Percentiles rank a stretch among this genome's conserved stretches.
Evolutionary conservation across 169 alveolate genomes (phyloP).

Genomic region (Plasmodium chabaudi): DNA sequence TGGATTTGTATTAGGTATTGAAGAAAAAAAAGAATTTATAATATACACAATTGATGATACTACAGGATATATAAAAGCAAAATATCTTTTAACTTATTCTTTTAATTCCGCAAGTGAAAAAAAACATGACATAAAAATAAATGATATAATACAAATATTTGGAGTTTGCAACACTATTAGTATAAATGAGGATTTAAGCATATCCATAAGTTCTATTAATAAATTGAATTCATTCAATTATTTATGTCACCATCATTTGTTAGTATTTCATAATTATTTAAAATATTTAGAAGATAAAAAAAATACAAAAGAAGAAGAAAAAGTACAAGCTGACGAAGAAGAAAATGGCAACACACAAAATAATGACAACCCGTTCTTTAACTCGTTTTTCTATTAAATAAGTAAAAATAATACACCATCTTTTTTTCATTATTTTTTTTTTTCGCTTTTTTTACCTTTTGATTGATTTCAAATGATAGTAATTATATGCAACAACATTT

Average conservation of each 20-base stretch:
- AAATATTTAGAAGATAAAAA: conserved; percentile 53
- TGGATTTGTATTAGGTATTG: conserved; percentile 68
- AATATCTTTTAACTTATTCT: conserved; percentile 61
- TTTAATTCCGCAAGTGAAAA: conserved; percentile 24
- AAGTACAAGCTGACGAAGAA: conserved; percentile 22
- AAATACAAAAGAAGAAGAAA: conserved; percentile 40
- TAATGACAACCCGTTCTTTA: conserved; percentile 46
- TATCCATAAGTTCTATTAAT: conserved; percentile 60
- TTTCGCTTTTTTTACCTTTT: background rate
- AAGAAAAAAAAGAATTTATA: conserved; percentile 71
- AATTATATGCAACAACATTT: too few relatives aligned
- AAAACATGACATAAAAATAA: conserved; percentile 39
- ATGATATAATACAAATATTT: conserved; percentile 62
- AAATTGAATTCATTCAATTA: conserved; percentile 60
- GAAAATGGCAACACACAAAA: conserved; percentile 6
- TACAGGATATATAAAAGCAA: conserved; percentile 75
- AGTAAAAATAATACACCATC: background rate
- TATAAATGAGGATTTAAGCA: conserved; percentile 62
- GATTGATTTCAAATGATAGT: too few relatives aligned
- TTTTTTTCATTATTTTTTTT: background rate
- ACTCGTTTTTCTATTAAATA: conserved; percentile 44
- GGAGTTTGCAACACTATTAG: conserved; percentile 71
- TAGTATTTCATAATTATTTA: conserved; percentile 66
- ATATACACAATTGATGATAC: conserved; percentile 74
- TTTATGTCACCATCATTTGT: conserved; percentile 74